A percentile compares a stretch with the other conserved stretches of the same genome.
These are phyloP conservation scores for Myxozyma mucilagina DNA, from an alignment of 805 yeast genomes.

Conservation along the genomic window DNA sequence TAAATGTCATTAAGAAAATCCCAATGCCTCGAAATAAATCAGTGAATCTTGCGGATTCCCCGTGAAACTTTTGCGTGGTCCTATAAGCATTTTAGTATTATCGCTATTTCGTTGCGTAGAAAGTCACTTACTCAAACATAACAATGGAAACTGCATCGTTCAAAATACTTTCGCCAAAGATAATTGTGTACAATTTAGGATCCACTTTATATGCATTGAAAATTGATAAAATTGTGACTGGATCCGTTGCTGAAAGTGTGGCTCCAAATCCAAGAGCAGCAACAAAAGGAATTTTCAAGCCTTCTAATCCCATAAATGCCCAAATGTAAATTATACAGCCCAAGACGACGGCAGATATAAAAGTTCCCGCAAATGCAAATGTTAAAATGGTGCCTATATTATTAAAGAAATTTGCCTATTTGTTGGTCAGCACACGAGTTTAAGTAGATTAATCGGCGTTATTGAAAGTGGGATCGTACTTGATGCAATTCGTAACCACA, in stretches of 20 bases:
- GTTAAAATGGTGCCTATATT: conserved; percentile 87
- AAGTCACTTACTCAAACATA: conserved; percentile 68
- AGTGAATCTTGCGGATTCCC: conserved; percentile 70
- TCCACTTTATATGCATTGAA: conserved; percentile 98
- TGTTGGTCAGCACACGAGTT: neutral
- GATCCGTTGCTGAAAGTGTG: conserved; percentile 96
- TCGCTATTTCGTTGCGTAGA: neutral
- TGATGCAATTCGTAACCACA: conserved; percentile 96
- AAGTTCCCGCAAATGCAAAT: conserved; percentile 97
- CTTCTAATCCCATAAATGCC: conserved; percentile 90
- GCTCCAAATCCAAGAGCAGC: conserved; percentile 98
- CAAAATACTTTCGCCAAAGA: conserved; percentile 91
- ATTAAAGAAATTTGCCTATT: conserved; percentile 81
- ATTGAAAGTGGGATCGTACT: neutral
- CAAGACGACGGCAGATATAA: conserved; percentile 83
- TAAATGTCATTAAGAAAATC: conserved; percentile 87
- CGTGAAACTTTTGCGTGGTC: conserved; percentile 96
- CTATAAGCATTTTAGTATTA: neutral
- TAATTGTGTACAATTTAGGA: conserved; percentile 94
- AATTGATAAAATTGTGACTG: conserved; percentile 92
- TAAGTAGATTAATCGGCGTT: neutral
- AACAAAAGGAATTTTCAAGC: conserved; percentile 85
- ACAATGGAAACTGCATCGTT: conserved; percentile 98
- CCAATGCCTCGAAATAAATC: conserved; percentile 91
- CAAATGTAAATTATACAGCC: conserved; percentile 70